phyloP scores from a whole-genome alignment of 2,329 filamentous ascomycete species.

The Mycosphaerella sp. region DNA sequence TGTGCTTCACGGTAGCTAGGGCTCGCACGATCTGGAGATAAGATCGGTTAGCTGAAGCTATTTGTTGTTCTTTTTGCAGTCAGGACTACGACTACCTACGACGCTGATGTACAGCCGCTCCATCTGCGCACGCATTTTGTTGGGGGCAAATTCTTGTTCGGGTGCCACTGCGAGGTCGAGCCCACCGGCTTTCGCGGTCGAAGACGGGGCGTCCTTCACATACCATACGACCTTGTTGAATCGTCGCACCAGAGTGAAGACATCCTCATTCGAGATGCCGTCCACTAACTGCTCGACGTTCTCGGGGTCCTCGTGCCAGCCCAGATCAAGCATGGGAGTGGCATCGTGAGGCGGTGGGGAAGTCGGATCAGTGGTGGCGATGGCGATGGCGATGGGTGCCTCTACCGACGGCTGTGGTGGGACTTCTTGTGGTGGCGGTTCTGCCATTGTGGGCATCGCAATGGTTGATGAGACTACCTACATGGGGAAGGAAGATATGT shows the following conservation, averaged over 20 bases:
- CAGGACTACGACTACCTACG: neutral
- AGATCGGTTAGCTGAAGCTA: neutral
- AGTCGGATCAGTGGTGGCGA: too few species aligned
- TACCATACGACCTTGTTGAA: slow-evolving; percentile 1
- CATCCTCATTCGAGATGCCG: slow-evolving; percentile 2
- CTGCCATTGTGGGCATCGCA: too few species aligned
- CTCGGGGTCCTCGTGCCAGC: neutral
- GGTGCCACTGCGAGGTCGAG: slow-evolving; percentile 1
- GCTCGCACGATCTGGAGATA: neutral
- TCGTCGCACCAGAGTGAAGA: slow-evolving; percentile 1
- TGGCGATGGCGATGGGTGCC: too few species aligned
- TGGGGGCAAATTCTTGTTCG: slow-evolving; percentile 5
- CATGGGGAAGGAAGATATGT: too few species aligned
- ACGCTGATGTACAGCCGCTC: slow-evolving; percentile 6
- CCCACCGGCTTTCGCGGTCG: neutral
- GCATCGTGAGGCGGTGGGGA: neutral
- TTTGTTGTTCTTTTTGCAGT: neutral
- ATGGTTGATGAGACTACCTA: too few species aligned
- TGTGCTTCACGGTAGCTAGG: slow-evolving; percentile 1
- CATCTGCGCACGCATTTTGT: slow-evolving; percentile 4
- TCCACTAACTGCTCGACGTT: neutral
- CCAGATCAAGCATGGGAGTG: neutral
- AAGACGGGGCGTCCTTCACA: neutral
- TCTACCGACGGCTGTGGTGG: too few species aligned
- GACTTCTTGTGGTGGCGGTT: too few species aligned